Evolutionary conservation across 306 rosid species (phyloP).

Genomic region (Prunus campanulata): DNA sequence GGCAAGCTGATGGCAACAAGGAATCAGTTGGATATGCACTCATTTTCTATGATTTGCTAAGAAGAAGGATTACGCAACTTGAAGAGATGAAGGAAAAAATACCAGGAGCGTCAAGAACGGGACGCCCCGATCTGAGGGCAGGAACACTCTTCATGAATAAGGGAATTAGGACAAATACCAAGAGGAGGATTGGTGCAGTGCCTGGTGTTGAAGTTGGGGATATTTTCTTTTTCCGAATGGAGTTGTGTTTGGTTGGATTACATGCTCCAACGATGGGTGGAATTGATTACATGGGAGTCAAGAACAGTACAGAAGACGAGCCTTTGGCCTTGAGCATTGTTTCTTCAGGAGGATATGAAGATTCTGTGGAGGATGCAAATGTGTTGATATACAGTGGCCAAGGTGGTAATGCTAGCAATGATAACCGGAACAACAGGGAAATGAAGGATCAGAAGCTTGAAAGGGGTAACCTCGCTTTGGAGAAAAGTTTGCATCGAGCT

Average conservation of each 20-base stretch:
- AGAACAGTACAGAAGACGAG: slow-evolving; percentile 66
- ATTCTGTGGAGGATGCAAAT: slow-evolving; percentile 64
- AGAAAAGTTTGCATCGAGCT: slow-evolving; percentile 69
- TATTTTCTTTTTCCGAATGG: slow-evolving; percentile 85
- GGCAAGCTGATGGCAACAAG: slow-evolving; percentile 52
- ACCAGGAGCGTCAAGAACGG: slow-evolving; percentile 44
- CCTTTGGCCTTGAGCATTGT: slow-evolving; percentile 91
- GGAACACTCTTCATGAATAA: slow-evolving; percentile 64
- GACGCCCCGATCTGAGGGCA: slow-evolving; percentile 79
- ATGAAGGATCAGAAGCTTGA: slow-evolving; percentile 88
- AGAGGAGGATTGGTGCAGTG: slow-evolving; percentile 62
- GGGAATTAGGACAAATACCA: slow-evolving; percentile 70
- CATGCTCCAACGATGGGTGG: slow-evolving; percentile 95
- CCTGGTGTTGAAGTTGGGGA: slow-evolving; percentile 92
- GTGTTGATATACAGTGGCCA: slow-evolving; percentile 88
- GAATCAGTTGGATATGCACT: slow-evolving; percentile 50
- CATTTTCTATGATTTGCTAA: slow-evolving; percentile 54
- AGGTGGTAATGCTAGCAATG: slow-evolving; percentile 56
- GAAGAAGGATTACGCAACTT: slow-evolving; percentile 63
- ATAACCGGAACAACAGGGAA: slow-evolving; percentile 52
- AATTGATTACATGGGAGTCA: slow-evolving; percentile 74
- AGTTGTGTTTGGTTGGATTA: slow-evolving; percentile 74
- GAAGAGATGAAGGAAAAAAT: slow-evolving; percentile 53
- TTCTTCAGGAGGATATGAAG: slow-evolving; percentile 93
- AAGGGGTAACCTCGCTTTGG: slow-evolving; percentile 96